Base-by-base conservation (phyloP, 768 basidiomycete species). In the Candolleomyces eurysporus region DNA sequence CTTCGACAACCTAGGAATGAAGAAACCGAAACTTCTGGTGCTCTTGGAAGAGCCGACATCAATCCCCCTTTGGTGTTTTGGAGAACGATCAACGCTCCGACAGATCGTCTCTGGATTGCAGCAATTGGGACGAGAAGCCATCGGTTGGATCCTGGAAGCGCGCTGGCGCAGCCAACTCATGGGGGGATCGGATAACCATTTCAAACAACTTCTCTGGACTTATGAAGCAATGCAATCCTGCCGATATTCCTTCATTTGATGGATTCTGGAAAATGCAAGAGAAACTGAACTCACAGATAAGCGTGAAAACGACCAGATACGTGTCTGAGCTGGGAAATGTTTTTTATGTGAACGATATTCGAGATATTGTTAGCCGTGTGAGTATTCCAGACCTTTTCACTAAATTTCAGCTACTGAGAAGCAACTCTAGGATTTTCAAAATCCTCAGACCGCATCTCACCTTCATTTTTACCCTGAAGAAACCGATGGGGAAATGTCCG, bases 241-340 rank as follows among this genome's bases (percentile, higher is more conserved):
- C 39, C 1, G 60, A 68, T 56, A 68, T 71, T 0, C 72, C 71
- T 0, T 66, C 67, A 0, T 65, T 63, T 31, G 61, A 66, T 8
- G 59, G 32, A 6, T 66, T 71, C 10, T 63, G 64, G 3, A 57
- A 60, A 0, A 57, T 66, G 51, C 66, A 66, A 56, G 58, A 54
- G 22, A 39, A 60, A 0, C 57, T 68, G 21, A 58, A 59, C 1
- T 31, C 36, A 2, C 22, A 9, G 0, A 61, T 59, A 16, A 63
- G 63, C 1, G 61, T 36, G 3, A 22, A n/a, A 3, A 40, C 59
- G 17, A 32, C 16, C 9, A 39, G 22, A 30, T 52, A 45, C 21
- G 39, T 32, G 10, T 61, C 57, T 16, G 31, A 10, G 11, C 32
- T 58, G 0, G 58, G 58, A 10, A 60, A 65, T 50, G 19, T 61